phyloP scores from a whole-genome alignment of 192 early-diverging fungal species.

The Umbelopsis sp. region DNA sequence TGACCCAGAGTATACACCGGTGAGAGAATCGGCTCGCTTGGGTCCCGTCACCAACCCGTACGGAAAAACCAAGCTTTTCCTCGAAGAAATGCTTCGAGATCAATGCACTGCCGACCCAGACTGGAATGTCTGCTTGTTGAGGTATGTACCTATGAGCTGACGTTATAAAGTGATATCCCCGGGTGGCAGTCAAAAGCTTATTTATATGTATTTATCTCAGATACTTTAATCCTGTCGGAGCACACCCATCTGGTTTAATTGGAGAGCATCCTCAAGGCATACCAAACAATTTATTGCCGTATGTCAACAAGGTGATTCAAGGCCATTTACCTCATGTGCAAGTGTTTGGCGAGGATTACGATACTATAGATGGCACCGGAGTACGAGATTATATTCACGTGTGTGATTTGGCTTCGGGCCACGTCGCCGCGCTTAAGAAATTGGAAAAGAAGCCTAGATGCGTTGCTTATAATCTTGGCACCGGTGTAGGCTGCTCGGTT shows the following conservation, averaged over 20 bases:
- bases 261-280: conserved; percentile 89
- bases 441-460: conserved; percentile 63
- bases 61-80: conserved; percentile 94
- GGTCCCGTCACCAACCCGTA: conserved; percentile 89
- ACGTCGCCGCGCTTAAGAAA: conserved; percentile 83
- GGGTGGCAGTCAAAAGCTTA: conserved; percentile 19
- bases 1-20: conserved; percentile 69
- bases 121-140: conserved; percentile 66
- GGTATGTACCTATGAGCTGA: conserved; percentile 26
- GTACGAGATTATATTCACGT: conserved; percentile 97
- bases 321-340: conserved; percentile 82
- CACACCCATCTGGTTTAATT: conserved; percentile 86
- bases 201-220: conserved; percentile 52
- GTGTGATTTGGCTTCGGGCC: conserved; percentile 88
- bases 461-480: conserved; percentile 89
- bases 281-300: conserved; percentile 91
- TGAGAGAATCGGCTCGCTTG: conserved; percentile 68
- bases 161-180: background rate
- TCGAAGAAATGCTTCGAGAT: conserved; percentile 83
- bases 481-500: conserved; percentile 92
- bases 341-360: conserved; percentile 93
- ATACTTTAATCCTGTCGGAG: conserved; percentile 96
- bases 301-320: conserved; percentile 82
- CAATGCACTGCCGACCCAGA: conserved; percentile 62
- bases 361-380: conserved; percentile 89